Percentiles rank a stretch among this genome's conserved stretches.
Conservation (phyloP, 148 eudicot genomes). For the Spergularia bocconei region DNA sequence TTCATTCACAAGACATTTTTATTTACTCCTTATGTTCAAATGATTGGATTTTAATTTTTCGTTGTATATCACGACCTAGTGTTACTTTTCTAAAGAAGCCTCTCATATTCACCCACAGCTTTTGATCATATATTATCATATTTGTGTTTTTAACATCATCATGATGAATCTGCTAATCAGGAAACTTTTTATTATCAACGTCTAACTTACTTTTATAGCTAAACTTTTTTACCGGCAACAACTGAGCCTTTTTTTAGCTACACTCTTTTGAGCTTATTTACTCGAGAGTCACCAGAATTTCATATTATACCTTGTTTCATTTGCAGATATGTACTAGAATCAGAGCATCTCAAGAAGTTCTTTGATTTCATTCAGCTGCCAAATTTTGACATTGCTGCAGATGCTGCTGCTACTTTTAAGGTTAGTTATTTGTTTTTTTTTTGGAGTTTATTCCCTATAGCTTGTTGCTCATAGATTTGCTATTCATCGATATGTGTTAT, state of each 20-base stretch:
- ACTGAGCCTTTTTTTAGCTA: not conserved
- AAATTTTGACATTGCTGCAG: constrained; percentile 96
- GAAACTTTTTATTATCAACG: not conserved
- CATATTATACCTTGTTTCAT: not conserved
- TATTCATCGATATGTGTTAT: not conserved
- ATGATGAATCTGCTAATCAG: not conserved
- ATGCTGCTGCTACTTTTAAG: constrained; percentile 98
- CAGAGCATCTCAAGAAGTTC: constrained; percentile 87
- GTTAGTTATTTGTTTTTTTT: constrained; percentile 34
- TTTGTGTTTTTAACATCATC: not conserved
- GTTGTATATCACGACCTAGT: not conserved
- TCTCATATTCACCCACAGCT: not conserved
- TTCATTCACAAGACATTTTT: not conserved
- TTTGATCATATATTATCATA: not conserved
- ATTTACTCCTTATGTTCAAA: not conserved
- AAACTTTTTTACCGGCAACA: not conserved
- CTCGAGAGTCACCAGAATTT: not conserved
- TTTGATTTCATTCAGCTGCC: constrained; percentile 87
- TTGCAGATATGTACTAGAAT: constrained; percentile 81
- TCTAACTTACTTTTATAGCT: not conserved
- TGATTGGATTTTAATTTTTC: not conserved
- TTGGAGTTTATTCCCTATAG: not conserved
- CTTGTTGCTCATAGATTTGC: not conserved
- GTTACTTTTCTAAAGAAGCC: not conserved
- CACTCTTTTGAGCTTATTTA: not conserved